Evolutionary conservation across 2,329 filamentous ascomycete species (phyloP), one percentile per base, ranked within the genome.

Genomic region (Pseudomassariella vexata): DNA sequence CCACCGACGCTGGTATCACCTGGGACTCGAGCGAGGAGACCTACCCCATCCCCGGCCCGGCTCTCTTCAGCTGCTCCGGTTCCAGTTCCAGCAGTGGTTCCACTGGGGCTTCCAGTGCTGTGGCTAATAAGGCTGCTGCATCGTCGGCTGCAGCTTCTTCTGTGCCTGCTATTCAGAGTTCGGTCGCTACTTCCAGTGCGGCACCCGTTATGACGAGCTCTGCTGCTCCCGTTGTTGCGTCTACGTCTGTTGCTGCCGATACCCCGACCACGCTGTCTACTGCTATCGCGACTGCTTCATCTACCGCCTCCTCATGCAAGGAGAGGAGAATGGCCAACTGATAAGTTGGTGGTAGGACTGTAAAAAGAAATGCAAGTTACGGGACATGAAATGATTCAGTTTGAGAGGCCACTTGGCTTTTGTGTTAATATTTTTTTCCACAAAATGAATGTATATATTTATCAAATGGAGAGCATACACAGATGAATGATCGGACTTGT

Each of bases 41-140:
- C 3, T 32, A 32, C 30, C 30, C 30, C 30, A 32, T 32, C 15
- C 30, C 30, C 11, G 30, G 30, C 22, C 30, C 30, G 10, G 23
- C 19, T 19, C 9, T 18, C 19, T 25, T 5, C 9, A 23, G 21
- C 12, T 32, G 30, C 16, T 21, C 21, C 12, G 23, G 30, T 9
- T 15, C 12, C 11, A 24, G 21, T 12, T 21, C 15, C 8, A 19
- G 15, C n/a, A 25, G 12, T 9, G 30, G 21, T 6, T 24, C 30
- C 9, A 22, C 30, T 14, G 30, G 21, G 12, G 30, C 30, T 18
- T 24, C 21, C 6, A 23, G 14, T 5, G 30, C 23, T 12, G 25
- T 23, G 2, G 25, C 21, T 23, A 32, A 21, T 10, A 16, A 21
- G 6, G 30, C 30, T 5, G 30, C 30, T 25, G 30, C 23, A 9